These are phyloP conservation scores for Trichoderma sp. DNA, from an alignment of 2,329 filamentous ascomycete genomes.

Conservation along the genomic window DNA sequence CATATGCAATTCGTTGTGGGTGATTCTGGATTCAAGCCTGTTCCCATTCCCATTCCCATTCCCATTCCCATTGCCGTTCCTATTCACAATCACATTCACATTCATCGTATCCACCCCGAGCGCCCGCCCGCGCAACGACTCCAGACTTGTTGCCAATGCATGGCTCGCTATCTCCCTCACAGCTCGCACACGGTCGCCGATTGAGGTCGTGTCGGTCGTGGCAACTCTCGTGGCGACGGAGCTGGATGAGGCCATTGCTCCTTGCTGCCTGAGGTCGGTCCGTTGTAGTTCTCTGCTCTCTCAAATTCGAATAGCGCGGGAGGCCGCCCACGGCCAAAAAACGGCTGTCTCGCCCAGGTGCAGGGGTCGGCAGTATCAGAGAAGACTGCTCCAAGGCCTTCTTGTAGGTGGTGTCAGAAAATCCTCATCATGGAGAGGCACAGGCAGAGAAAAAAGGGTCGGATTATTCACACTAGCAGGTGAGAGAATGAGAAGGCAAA, in stretches of 20 bases:
- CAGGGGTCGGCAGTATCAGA: background rate
- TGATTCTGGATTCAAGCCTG: background rate
- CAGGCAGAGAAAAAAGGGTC: background rate
- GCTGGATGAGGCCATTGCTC: conserved; percentile 11
- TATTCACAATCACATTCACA: background rate
- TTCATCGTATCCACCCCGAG: background rate
- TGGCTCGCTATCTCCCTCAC: conserved; percentile 4
- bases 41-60: background rate
- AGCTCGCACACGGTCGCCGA: background rate
- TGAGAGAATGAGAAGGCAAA: background rate
- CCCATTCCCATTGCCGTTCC: background rate
- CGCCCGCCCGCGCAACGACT: conserved; percentile 9
- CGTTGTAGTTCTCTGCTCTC: background rate
- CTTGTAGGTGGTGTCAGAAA: background rate
- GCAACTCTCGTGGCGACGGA: background rate
- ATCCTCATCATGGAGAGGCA: conserved; percentile 15
- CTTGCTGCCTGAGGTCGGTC: background rate
- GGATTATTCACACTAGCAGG: background rate
- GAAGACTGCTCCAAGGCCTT: background rate
- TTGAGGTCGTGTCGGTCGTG: background rate
- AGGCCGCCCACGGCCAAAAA: conserved; percentile 20
- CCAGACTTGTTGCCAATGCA: conserved; percentile 23
- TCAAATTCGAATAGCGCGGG: conserved; percentile 3
- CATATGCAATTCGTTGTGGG: background rate
- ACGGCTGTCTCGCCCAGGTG: conserved; percentile 1